These are phyloP conservation scores for Pseudoscleropodium purum DNA, from an alignment of 225 moss, liverwort and hornwort species.

Conservation along the genomic window DNA sequence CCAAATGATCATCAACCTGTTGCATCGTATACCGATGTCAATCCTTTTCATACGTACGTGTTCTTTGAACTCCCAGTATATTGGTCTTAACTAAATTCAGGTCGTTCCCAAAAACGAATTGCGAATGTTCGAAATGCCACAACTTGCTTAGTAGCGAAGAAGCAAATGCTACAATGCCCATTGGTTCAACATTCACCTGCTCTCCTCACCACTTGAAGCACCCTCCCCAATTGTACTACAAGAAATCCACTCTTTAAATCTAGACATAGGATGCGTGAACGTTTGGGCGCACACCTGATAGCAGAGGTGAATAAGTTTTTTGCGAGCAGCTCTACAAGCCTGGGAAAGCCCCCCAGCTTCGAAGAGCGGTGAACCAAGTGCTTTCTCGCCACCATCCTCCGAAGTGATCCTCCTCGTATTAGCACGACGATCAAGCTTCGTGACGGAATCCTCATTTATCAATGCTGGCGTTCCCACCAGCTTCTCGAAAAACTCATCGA, in stretches of 20 bases:
- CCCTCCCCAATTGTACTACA: neutral
- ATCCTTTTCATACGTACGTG: neutral
- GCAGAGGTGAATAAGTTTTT: constrained; percentile 69
- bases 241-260: neutral
- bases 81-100: neutral
- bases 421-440: constrained; percentile 25
- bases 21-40: neutral
- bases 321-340: constrained; percentile 67
- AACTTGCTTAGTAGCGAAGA: neutral
- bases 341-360: constrained; percentile 65
- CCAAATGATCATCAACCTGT: constrained; percentile 79
- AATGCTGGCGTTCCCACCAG: constrained; percentile 47
- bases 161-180: neutral
- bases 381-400: constrained; percentile 18
- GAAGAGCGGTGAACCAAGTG: constrained; percentile 51
- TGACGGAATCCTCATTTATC: constrained; percentile 33
- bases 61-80: neutral
- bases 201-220: neutral
- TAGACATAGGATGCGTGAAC: neutral
- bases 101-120: neutral
- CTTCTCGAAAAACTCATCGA: constrained; percentile 80
- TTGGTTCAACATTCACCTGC: neutral
- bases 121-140: neutral
- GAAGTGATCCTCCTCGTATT: neutral
- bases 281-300: constrained; percentile 43